Conservation (phyloP, 768 basidiomycete species). For the Leccinum disarticulatum region DNA sequence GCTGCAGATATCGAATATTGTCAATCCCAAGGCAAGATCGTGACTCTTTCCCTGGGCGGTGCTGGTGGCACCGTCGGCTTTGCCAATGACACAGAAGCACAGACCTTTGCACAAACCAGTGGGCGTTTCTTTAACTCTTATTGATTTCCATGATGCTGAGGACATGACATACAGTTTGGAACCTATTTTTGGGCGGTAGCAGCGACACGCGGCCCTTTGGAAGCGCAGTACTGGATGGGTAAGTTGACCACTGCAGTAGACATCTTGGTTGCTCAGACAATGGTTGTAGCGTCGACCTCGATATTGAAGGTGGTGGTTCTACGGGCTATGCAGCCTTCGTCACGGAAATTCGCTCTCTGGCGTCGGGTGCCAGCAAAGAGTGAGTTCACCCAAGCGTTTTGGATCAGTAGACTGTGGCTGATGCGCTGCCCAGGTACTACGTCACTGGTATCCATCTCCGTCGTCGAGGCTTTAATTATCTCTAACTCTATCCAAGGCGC, state of each 20-base stretch:
- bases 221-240: constrained; percentile 47
- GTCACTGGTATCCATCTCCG: constrained; percentile 42
- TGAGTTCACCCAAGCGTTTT: constrained; percentile 1
- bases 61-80: constrained; percentile 43
- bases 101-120: constrained; percentile 32
- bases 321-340: constrained; percentile 49
- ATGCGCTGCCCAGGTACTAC: constrained; percentile 48
- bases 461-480: neutral
- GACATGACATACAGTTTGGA: constrained; percentile 34
- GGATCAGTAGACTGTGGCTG: neutral
- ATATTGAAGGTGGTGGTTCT: constrained; percentile 68
- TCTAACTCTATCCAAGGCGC: constrained; percentile 17
- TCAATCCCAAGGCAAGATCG: constrained; percentile 45
- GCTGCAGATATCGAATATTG: constrained; percentile 45
- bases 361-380: constrained; percentile 25
- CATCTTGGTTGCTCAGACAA: neutral
- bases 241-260: constrained; percentile 7
- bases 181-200: constrained; percentile 48
- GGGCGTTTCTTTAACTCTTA: constrained; percentile 12
- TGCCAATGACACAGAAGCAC: constrained; percentile 36
- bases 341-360: constrained; percentile 27
- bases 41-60: constrained; percentile 48
- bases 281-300: constrained; percentile 57
- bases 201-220: constrained; percentile 45
- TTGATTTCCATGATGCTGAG: constrained; percentile 1